phyloP scores from a whole-genome alignment of 495 filamentous ascomycete genomes.

The Lindgomyces ingoldianus region DNA sequence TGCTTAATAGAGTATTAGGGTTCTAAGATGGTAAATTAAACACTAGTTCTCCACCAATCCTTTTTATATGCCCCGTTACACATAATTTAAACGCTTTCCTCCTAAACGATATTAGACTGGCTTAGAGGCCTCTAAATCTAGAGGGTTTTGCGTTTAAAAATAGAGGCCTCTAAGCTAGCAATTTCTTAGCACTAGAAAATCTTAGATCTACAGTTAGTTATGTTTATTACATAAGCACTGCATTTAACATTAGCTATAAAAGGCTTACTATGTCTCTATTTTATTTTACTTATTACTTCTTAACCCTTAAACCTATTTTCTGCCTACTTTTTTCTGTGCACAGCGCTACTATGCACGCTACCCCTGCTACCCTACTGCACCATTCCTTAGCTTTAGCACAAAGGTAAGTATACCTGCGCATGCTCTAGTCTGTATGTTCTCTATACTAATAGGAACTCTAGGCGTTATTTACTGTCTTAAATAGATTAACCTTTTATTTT shows the following conservation, averaged over 20 bases:
- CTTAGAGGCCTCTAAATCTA: conserved; percentile 8
- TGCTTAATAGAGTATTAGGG: too few relatives aligned
- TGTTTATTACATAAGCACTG: background rate
- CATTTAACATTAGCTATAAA: background rate
- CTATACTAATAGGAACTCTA: conserved; percentile 5
- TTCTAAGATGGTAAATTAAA: too few relatives aligned
- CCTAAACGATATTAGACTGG: conserved; percentile 7
- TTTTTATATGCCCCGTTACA: too few relatives aligned
- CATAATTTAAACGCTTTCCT: conserved; percentile 1
- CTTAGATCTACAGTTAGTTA: background rate
- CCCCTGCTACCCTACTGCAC: background rate
- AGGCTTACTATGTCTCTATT: background rate
- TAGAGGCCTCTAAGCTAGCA: conserved; percentile 15
- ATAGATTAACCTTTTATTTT: conserved; percentile 9
- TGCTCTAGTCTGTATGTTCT: conserved; percentile 3
- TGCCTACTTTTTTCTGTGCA: background rate
- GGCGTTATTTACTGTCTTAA: background rate
- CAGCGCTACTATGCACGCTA: background rate
- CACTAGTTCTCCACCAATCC: too few relatives aligned
- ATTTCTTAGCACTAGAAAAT: conserved; percentile 11
- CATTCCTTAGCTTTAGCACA: background rate
- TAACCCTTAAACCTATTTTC: background rate
- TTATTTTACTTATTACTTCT: background rate
- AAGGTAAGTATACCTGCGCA: conserved; percentile 5
- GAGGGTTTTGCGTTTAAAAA: conserved; percentile 10